Evolutionary conservation across 805 yeast genomes (phyloP), one percentile per base, ranked within the genome.

Genomic region (Ogataea paraovalis): DNA sequence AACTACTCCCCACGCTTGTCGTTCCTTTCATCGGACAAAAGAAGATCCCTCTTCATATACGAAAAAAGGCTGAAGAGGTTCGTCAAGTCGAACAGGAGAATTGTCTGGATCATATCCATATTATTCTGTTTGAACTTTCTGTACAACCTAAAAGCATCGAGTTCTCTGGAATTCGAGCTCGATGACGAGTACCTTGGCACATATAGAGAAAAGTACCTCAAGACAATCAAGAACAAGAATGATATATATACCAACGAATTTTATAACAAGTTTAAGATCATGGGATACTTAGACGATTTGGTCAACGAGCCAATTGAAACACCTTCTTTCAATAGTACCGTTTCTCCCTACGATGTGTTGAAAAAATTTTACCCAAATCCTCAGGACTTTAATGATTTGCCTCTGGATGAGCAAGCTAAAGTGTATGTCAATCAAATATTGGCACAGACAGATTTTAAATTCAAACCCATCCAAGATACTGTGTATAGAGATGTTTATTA

Each of bases 401-500:
- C 55, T 2, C 10, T 46, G 8, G 14, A 36, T 3, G 56, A 58
- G 13, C 54, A 55, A 41, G 58, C 60, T 1, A 32, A 44, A 4
- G 27, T 57, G 12, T 65, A 61, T 39, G 21, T 47, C n/a, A 27
- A 49, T 2, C 45, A 46, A 2, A 39, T 62, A 2, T 42, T 65
- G 19, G 61, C 60, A 4, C 36, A 42, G 1, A 45, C 64, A 7
- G 48, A 55, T 10, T 65, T 49, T 44, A 40, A 52, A 41, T 62
- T 65, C 48, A 52, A 50, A 32, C 63, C 66, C 7, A 54, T 65
- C 18, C 60, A 58, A 47, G 65, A 64, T 39, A 45, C 51, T 4
- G 54, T 64, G 19, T 64, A 55, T 47, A 59, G 59, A 46, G 69
- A 65, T 38, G 56, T 64, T 8, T 65, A 61, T 43, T 53, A 59